Evolutionary conservation across 768 basidiomycete species (phyloP), one percentile per base, ranked within the genome.

Genomic region (Pulveroboletus sp.): DNA sequence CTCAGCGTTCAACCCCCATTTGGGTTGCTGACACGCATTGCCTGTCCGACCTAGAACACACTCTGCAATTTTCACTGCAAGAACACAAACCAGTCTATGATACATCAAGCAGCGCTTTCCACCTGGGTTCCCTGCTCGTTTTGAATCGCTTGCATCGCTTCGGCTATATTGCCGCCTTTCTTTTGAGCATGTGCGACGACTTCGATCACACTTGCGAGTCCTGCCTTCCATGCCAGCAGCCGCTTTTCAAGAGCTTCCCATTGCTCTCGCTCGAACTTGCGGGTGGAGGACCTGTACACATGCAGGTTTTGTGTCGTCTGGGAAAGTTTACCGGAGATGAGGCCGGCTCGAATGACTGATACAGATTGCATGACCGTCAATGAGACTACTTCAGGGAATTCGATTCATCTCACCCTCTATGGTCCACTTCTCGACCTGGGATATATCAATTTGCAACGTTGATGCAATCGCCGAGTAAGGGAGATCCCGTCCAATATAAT

Each of bases 381-480:
- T 39, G 24, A 5, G 6, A 6, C 26, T 21, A 5, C 6, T 18
- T 39, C 3, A 0, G 28, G 30, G 30, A 6, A 28, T 4, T 38
- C 17, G 8, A 46, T 47, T 40, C 28, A 11, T 56, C 74, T 52
- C 61, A 91, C 90, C 84, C 69, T 93, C 89, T 54, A 93, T 93
- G 36, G 83, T 82, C 89, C 89, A 93, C 60, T 79, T 83, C 65
- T 93, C 92, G 27, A 93, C 89, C 51, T 88, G 74, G 24, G 77
- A 71, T 18, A 67, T 52, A 24, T 82, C 76, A 8, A 90, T 80
- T 55, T 88, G 79, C 39, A 93, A 69, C 11, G 79, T 74, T 27
- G 80, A 73, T 1, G 85, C 83, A 33, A 94, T 80, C 58, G 76
- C 78, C 9, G 79, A 65, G 66, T 93, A 93, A 0, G 84, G 69